Evolutionary conservation across 2,329 filamentous ascomycete species (phyloP), one percentile per base, ranked within the genome.

Genomic region (Beauveria australis): DNA sequence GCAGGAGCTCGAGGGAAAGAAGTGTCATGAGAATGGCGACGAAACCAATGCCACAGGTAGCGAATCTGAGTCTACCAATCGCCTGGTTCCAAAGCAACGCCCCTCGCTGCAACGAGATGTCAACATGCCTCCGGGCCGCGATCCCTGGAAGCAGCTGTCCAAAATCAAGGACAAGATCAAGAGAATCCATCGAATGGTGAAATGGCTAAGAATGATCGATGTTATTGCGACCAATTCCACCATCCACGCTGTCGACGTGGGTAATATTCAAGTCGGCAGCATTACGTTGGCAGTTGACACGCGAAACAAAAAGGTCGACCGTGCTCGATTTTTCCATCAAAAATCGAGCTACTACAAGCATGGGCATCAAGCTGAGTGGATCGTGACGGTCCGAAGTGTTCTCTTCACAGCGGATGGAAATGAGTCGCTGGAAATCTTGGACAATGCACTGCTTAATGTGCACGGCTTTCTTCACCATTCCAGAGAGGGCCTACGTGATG

Each of bases 201-300:
- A 90, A 66, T 97, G 91, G 89, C 82, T 99, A 65, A 85, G 89
- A 59, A 81, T 96, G 81, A 86, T 97, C 19, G 94, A 99, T 74
- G 78, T 99, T 41, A 86, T 95, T 28, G 91, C 92, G 12, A 87
- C 87, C 19, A 91, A 92, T 68, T 89, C 91, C 0, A 87, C 87
- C 6, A 71, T 96, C 59, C 87, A 87, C 61, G 79, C 97, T 40
- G 79, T 88, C 26, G 89, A 92, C 65, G 89, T 96, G 28, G 94
- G 94, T 24, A 89, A 87, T 63, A 73, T 97, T 48, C 90, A 96
- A 69, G 78, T 97, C 60, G 93, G 92, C 61, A 90, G 85, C 67
- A 83, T 97, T 67, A 92, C 89, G 16, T 78, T 96, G 63, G 89
- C 91, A 5, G 89, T 99, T 58, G 93, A 99, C 71, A 97, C 94